A percentile compares a stretch with the other conserved stretches of the same genome.
Conservation (phyloP, 495 filamentous ascomycete species). For the Astrothelium macrocarpum region DNA sequence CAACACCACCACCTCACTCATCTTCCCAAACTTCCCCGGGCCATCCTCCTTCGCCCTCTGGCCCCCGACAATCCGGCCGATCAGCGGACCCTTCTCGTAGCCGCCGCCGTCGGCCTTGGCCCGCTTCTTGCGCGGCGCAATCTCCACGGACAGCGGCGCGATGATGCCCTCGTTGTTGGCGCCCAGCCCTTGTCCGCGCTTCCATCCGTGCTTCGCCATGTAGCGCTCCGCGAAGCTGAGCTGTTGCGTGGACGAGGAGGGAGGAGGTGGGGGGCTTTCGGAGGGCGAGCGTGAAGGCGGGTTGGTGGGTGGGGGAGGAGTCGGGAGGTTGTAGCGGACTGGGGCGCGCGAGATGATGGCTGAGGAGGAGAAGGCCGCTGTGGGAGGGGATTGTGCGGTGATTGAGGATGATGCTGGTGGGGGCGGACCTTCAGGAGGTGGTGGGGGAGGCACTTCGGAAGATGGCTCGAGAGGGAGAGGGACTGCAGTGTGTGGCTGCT, state of each 20-base stretch:
- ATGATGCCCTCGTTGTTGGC: constrained; percentile 70
- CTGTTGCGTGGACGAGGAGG: constrained; percentile 29
- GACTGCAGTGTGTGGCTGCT: constrained; percentile 16
- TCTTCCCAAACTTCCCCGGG: constrained; percentile 57
- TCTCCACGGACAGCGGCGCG: constrained; percentile 68
- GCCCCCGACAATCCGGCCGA: constrained; percentile 73
- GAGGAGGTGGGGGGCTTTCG: constrained; percentile 39
- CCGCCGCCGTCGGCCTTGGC: constrained; percentile 72
- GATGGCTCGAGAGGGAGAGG: constrained; percentile 14
- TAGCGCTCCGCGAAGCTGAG: constrained; percentile 73
- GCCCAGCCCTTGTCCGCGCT: constrained; percentile 75
- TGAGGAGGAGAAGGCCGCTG: constrained; percentile 11
- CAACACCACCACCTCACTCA: constrained; percentile 71
- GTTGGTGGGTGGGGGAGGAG: constrained; percentile 48
- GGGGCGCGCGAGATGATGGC: constrained; percentile 75
- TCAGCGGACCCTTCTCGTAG: constrained; percentile 55
- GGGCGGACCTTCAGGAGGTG: constrained; percentile 30
- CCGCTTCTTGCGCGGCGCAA: constrained; percentile 68
- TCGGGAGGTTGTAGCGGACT: constrained; percentile 66
- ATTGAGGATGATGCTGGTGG: constrained; percentile 11
- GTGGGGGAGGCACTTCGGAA: constrained; percentile 25
- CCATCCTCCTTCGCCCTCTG: constrained; percentile 41
- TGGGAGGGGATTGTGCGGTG: constrained; percentile 18
- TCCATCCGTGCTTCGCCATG: constrained; percentile 90
- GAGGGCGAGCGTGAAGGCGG: constrained; percentile 36